Percentiles rank a stretch among this genome's conserved stretches.
Evolutionary conservation across 805 yeast genomes (phyloP).

Genomic region (Tetrapisispora iriomotensis): DNA sequence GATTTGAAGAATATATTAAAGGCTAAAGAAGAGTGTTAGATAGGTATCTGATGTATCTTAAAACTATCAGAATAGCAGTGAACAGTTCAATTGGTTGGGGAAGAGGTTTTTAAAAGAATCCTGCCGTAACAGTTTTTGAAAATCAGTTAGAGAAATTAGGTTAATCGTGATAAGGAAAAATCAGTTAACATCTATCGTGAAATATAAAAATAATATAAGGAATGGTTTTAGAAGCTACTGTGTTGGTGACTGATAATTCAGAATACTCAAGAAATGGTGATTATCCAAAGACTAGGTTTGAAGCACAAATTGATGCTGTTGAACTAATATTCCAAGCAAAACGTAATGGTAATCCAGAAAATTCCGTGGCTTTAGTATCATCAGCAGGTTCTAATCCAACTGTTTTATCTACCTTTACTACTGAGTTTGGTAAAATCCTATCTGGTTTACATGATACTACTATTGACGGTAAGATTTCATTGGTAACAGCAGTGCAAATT

Average conservation of each 20-base stretch:
- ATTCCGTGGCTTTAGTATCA: conserved; percentile 83
- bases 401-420: conserved; percentile 81
- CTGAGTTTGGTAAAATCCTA: conserved; percentile 76
- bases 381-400: conserved; percentile 80
- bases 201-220: conserved; percentile 1
- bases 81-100: neutral
- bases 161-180: no score
- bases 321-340: conserved; percentile 80
- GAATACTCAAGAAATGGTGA: conserved; percentile 96
- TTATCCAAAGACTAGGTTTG: conserved; percentile 76
- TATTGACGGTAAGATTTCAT: conserved; percentile 57
- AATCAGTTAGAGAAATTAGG: no score
- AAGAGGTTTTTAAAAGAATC: no score
- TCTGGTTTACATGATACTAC: conserved; percentile 74
- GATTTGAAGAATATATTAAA: no score
- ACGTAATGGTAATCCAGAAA: conserved; percentile 84
- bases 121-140: no score
- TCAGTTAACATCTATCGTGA: no score
- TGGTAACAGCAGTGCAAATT: conserved; percentile 81
- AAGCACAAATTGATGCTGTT: conserved; percentile 86
- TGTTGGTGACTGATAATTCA: conserved; percentile 90
- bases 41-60: no score
- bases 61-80: no score
- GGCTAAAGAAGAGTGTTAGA: no score
- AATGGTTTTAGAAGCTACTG: conserved; percentile 94